Evolutionary conservation across 2,329 filamentous ascomycete genomes (phyloP), one percentile per base, ranked within the genome.

Genomic region (Penicillium sp.): DNA sequence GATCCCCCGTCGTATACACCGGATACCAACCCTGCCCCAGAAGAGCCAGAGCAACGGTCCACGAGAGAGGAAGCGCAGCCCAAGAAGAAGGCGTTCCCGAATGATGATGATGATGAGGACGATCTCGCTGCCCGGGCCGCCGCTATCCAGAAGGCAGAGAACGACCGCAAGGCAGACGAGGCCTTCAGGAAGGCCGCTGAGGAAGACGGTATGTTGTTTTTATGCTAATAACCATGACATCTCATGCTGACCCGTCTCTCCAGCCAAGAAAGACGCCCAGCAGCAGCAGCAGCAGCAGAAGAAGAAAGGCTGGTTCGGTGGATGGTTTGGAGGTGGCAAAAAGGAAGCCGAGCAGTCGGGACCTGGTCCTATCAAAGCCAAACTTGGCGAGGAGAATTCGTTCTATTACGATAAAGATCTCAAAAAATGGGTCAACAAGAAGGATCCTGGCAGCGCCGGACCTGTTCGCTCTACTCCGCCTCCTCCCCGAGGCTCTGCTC

Each of bases 401-500:
- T 96, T 98, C 70, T 86, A 92, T 59, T 98, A 93, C 64, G 93
- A 98, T 65, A 87, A 90, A 2, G 88, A 96, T n/a, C 80, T 95
- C 45, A 95, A 95, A 76, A 90, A 93, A 67, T 98, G 95, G 95
- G 79, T 98, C 67, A 97, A 98, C 76, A 96, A 96, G 77, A 96
- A 95, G 67, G 82, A 83, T 9, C 85, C 85, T 10, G 75, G 75
- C 12, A 80, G 81, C 6, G 84, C 87, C 47, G 81, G 77, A 23
- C 71, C 74, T n/a, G 66, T 75, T 24, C 73, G 75, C 41, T 83
- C 84, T 1, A 84, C 90, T 0, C 88, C 92, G 1, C 91, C 93
- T 1, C 91, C 90, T 4, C 91, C 91, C 0, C 83, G 80, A 59
- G 79, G 76, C 5, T 73, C 75, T 3, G 73, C 69, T 47, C 77